phyloP scores from a whole-genome alignment of 345 rosid species.

The Theobroma cacao region DNA sequence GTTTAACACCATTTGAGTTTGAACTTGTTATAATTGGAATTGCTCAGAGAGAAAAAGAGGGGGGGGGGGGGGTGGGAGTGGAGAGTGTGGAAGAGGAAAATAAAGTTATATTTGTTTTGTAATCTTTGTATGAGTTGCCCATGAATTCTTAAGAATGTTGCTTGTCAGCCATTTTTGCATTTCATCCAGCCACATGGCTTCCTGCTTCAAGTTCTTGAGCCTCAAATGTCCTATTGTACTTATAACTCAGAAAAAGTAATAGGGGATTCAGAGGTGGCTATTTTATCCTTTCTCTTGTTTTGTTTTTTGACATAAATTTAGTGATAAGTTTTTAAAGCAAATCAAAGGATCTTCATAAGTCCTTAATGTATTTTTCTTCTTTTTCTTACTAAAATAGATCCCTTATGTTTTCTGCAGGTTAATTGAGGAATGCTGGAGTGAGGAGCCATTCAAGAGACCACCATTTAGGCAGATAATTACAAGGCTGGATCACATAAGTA shows the following conservation, averaged over 20 bases:
- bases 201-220: not conserved
- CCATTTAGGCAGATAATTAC: constrained; percentile 58
- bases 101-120: not conserved
- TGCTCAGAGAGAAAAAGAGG: not conserved
- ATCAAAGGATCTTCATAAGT: not conserved
- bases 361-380: not conserved
- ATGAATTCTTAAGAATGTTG: not conserved
- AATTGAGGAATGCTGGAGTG: constrained; percentile 72
- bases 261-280: not conserved
- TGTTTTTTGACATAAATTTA: not conserved
- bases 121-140: not conserved
- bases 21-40: not conserved
- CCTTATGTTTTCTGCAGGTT: constrained; percentile 38
- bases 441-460: constrained; percentile 65
- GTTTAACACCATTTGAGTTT: not conserved
- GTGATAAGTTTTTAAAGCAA: not conserved
- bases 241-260: not conserved
- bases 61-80: not conserved
- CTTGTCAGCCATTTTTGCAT: not conserved
- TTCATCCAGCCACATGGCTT: not conserved
- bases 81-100: not conserved
- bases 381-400: not conserved
- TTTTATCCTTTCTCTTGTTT: not conserved
- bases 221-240: not conserved
- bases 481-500: constrained; percentile 45